Conservation (phyloP, 2,329 filamentous ascomycete species). For the Sphaerulina musiva region DNA sequence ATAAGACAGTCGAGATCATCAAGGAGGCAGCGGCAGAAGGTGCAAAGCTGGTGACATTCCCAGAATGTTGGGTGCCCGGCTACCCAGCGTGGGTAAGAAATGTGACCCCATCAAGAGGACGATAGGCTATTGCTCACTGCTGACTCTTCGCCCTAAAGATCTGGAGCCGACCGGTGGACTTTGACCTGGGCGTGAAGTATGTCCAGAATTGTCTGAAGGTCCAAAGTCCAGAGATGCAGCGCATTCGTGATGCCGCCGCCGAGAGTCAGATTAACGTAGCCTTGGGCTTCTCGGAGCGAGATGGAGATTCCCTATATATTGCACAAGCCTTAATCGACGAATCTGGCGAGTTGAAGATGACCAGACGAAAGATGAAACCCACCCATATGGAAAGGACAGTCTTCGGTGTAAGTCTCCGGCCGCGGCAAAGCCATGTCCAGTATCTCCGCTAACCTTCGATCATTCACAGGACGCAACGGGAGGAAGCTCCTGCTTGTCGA, state of each 20-base stretch:
- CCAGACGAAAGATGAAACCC: slow-evolving; percentile 39
- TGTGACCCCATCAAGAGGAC: background rate
- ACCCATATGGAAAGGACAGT: slow-evolving; percentile 42
- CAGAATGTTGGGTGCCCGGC: slow-evolving; percentile 43
- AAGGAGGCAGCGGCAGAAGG: slow-evolving; percentile 49
- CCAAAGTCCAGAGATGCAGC: slow-evolving; percentile 40
- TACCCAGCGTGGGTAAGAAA: slow-evolving; percentile 15
- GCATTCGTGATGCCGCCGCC: slow-evolving; percentile 36
- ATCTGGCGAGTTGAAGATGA: slow-evolving; percentile 34
- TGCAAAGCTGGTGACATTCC: slow-evolving; percentile 49
- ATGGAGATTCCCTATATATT: slow-evolving; percentile 38
- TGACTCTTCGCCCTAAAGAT: slow-evolving; percentile 36
- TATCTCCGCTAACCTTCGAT: background rate
- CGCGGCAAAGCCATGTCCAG: background rate
- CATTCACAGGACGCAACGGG: slow-evolving; percentile 30
- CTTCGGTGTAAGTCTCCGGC: slow-evolving; percentile 28
- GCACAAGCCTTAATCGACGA: slow-evolving; percentile 36
- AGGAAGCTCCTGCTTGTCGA: slow-evolving; percentile 29
- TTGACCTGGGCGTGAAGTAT: slow-evolving; percentile 37
- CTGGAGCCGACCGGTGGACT: slow-evolving; percentile 42
- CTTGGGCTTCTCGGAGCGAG: slow-evolving; percentile 38
- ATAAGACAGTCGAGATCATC: slow-evolving; percentile 54
- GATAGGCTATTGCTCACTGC: background rate
- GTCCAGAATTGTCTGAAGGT: slow-evolving; percentile 41
- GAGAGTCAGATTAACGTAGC: slow-evolving; percentile 34